These are phyloP conservation scores for Euphorbia schlechtendalii DNA, from an alignment of 441 rosid species.

Conservation along the genomic window DNA sequence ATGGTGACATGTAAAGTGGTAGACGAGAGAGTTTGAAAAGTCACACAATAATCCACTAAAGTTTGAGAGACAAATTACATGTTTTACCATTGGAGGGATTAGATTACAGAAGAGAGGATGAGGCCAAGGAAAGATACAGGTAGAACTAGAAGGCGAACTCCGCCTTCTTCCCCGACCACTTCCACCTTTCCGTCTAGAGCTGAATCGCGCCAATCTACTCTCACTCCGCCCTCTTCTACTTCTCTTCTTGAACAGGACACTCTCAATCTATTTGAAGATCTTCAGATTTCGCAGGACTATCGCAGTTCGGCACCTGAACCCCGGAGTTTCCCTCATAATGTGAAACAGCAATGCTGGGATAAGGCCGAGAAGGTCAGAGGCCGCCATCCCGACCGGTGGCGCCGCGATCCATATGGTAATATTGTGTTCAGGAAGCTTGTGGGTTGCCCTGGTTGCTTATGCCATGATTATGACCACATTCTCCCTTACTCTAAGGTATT, in stretches of 20 bases:
- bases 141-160: conserved; percentile 22
- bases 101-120: conserved; percentile 4
- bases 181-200: conserved; percentile 11
- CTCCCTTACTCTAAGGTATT: conserved; percentile 85
- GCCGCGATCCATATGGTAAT: conserved; percentile 76
- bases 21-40: no score
- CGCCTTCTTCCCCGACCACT: conserved; percentile 32
- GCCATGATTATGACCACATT: conserved; percentile 93
- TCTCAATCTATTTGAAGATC: conserved; percentile 31
- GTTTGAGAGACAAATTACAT: no score
- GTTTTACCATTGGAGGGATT: no score
- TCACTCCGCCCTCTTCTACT: conserved; percentile 36
- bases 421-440: conserved; percentile 80
- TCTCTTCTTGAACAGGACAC: conserved; percentile 27
- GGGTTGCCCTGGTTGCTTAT: conserved; percentile 91
- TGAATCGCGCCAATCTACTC: conserved; percentile 24
- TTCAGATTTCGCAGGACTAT: conserved; percentile 29
- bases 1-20: no score
- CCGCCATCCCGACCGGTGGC: conserved; percentile 80
- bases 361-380: conserved; percentile 85
- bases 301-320: conserved; percentile 36
- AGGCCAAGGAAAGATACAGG: conserved; percentile 20
- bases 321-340: conserved; percentile 72
- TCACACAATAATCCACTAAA: no score
- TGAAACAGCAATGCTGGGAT: conserved; percentile 93